A percentile compares a stretch with the other conserved stretches of the same genome.
Evolutionary conservation across 352 stramenopile species (phyloP).

Genomic region (Pythium aphanidermatum): DNA sequence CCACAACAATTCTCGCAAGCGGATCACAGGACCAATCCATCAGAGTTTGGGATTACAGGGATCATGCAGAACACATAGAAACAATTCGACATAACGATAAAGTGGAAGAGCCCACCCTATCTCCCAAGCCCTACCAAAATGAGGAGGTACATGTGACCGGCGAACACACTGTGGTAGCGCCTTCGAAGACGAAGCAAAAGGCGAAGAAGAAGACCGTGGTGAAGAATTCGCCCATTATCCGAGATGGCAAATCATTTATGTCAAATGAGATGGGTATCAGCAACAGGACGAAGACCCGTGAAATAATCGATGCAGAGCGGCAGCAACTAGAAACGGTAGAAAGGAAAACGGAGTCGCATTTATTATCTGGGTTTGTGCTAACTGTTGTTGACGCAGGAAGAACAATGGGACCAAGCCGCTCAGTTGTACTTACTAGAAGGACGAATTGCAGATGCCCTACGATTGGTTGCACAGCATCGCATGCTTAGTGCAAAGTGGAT

Average conservation of each 20-base stretch:
- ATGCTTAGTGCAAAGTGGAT: constrained; percentile 46
- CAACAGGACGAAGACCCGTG: background rate
- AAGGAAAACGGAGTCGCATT: background rate
- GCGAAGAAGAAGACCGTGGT: constrained; percentile 5
- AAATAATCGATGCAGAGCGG: constrained; percentile 1
- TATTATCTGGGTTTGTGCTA: background rate
- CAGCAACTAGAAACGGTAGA: constrained; percentile 7
- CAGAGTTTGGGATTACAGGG: constrained; percentile 36
- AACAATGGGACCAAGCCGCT: constrained; percentile 48
- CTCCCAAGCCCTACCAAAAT: too few relatives aligned
- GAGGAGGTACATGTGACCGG: background rate
- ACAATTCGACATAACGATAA: background rate
- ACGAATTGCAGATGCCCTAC: constrained; percentile 47
- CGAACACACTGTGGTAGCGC: background rate
- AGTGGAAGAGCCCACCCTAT: background rate
- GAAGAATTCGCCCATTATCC: background rate
- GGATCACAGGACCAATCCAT: constrained; percentile 67
- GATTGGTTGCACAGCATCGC: constrained; percentile 43
- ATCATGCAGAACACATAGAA: constrained; percentile 1
- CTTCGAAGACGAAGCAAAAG: background rate
- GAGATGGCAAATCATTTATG: background rate
- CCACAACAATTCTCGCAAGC: constrained; percentile 33
- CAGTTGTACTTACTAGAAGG: constrained; percentile 46
- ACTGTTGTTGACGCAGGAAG: constrained; percentile 11
- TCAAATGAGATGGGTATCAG: background rate